phyloP scores from a whole-genome alignment of 2,329 filamentous ascomycete genomes.

The Colletotrichum shisoi region DNA sequence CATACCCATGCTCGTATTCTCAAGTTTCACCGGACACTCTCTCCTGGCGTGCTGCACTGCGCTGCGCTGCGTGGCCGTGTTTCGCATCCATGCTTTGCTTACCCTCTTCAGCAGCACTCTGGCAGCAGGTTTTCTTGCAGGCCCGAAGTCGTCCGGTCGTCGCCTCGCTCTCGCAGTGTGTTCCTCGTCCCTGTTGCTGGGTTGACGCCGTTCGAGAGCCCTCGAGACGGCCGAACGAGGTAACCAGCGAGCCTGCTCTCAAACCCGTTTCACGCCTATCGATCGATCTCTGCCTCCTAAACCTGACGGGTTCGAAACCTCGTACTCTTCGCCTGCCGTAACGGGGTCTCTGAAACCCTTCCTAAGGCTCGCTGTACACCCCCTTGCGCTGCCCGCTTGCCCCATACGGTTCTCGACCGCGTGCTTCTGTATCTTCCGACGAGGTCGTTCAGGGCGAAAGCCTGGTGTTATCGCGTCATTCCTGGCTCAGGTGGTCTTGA shows the following conservation, averaged over 20 bases:
- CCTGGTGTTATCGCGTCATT: slow-evolving; percentile 16
- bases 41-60: slow-evolving; percentile 13
- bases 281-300: slow-evolving; percentile 14
- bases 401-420: not conserved
- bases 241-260: slow-evolving; percentile 10
- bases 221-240: slow-evolving; percentile 13
- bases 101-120: slow-evolving; percentile 23
- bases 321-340: slow-evolving; percentile 18
- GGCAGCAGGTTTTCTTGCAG: slow-evolving; percentile 8
- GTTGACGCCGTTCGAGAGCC: slow-evolving; percentile 20
- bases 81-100: slow-evolving; percentile 32
- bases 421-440: not conserved
- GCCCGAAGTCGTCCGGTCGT: slow-evolving; percentile 15
- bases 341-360: slow-evolving; percentile 25
- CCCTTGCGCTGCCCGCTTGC: slow-evolving; percentile 4
- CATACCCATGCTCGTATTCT: slow-evolving; percentile 29
- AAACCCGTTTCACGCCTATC: slow-evolving; percentile 33
- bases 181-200: slow-evolving; percentile 7
- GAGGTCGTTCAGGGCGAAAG: not conserved
- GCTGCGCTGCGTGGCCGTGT: slow-evolving; percentile 33
- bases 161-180: not conserved
- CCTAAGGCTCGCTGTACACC: slow-evolving; percentile 14
- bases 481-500: slow-evolving; percentile 13
- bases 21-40: slow-evolving; percentile 35
- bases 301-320: slow-evolving; percentile 21